Conservation (phyloP, 345 rosid species). For the Eucalyptus pumila region DNA sequence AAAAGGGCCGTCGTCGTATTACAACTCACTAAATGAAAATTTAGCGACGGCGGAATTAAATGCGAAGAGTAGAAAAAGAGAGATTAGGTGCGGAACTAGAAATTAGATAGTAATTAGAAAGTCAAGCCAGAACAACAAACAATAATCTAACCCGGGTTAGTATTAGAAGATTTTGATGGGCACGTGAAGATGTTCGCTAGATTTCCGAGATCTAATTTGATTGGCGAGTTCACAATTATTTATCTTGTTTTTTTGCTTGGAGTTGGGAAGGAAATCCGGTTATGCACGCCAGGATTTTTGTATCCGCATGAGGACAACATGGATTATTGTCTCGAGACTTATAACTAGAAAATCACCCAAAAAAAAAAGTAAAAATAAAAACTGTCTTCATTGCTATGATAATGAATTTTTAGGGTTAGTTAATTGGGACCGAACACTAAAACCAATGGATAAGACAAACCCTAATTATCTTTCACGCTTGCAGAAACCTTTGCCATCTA, state of each 20-base stretch:
- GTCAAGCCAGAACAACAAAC: neutral
- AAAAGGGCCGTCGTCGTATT: neutral
- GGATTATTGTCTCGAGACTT: neutral
- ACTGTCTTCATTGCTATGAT: neutral
- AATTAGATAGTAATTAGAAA: neutral
- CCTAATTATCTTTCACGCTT: neutral
- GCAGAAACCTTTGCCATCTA: neutral
- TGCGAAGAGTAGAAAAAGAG: neutral
- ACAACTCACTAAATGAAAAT: neutral
- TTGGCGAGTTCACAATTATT: neutral
- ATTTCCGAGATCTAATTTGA: neutral
- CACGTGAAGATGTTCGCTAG: neutral
- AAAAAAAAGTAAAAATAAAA: neutral
- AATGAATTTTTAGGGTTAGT: neutral
- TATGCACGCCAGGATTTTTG: neutral
- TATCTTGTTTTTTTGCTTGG: neutral
- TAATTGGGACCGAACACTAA: neutral
- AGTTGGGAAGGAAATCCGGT: neutral
- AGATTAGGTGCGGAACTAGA: neutral
- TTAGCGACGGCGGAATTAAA: neutral
- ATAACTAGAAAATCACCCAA: neutral
- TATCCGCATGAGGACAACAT: neutral
- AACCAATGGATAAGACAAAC: neutral
- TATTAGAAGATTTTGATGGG: neutral
- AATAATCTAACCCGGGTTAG: neutral